Evolutionary conservation across 441 rosid genomes (phyloP), one percentile per base, ranked within the genome.

Genomic region (Sinapis alba): DNA sequence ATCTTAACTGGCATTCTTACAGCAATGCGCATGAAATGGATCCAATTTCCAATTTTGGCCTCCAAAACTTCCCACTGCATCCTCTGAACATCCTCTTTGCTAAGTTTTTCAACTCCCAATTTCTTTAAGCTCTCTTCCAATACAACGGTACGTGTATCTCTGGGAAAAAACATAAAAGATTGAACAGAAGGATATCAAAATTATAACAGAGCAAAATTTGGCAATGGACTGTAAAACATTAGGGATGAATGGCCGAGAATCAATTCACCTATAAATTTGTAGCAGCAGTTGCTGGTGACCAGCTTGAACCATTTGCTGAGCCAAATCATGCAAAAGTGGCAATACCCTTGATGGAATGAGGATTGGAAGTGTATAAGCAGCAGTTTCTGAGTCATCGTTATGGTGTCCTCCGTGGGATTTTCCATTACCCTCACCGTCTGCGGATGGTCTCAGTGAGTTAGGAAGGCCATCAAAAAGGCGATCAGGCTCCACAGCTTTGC

Each of bases 1-100:
- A 71, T 80, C 84, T 72, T 85, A 89, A 66, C 86, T 38, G 19
- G 64, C 3, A 68, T 80, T 36, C 93, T 93, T 80, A 95, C 99
- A 79, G 99, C 97, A 80, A 93, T 95, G 43, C 98, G 98, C 96
- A 93, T 95, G 77, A 90, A 95, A 84, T 95, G 99, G 80, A 95
- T 95, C 99, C 99, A 95, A 60, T 89, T 93, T 73, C 98, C 98
- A 72, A 93, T 95, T 87, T 95, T 95, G 45, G 98, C 96, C 87
- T 95, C 99, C 84, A 95, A 84, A 77, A 88, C 94, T 86, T 93
- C 99, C 99, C 99, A 95, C 53, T 84, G 98, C 99, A 93, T 91
- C 87, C 87, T 90, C 81, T 91, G 99, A 69, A 95, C 98, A 79
- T 95, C 99, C 47, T 95, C 98, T 88, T 89, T 93, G 83, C 94